Evolutionary conservation across 2,329 filamentous ascomycete genomes (phyloP).

Genomic region (Claviceps pazoutovae): DNA sequence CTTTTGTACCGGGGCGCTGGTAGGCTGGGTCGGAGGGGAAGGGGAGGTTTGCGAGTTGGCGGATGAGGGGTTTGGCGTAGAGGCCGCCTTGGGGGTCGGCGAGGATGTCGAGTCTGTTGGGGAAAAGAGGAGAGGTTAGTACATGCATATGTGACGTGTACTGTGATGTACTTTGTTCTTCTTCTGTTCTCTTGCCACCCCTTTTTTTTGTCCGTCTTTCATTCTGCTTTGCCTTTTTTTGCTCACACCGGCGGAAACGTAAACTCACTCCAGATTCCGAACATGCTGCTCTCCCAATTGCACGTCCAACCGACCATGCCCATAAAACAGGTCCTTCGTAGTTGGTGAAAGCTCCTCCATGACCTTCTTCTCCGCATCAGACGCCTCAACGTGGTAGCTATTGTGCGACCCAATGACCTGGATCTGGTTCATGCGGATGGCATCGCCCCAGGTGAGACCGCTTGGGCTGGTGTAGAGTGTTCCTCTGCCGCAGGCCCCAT

Average conservation of each 20-base stretch:
- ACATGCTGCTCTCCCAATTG: conserved; percentile 32
- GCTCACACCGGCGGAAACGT: background rate
- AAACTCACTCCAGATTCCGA: conserved; percentile 26
- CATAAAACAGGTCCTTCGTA: conserved; percentile 31
- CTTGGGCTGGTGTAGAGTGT: conserved; percentile 12
- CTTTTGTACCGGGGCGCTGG: conserved; percentile 29
- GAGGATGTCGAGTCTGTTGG: conserved; percentile 25
- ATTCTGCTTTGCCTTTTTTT: background rate
- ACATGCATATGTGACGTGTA: no score
- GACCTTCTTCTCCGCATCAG: conserved; percentile 23
- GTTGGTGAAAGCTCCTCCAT: conserved; percentile 24
- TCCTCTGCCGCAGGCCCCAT: background rate
- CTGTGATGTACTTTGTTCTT: no score
- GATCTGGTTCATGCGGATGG: conserved; percentile 35
- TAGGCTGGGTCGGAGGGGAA: conserved; percentile 24
- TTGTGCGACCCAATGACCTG: conserved; percentile 38
- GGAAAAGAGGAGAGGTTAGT: background rate
- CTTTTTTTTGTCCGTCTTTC: background rate
- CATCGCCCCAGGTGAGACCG: conserved; percentile 17
- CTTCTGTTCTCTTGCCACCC: background rate
- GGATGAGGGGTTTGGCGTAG: conserved; percentile 30
- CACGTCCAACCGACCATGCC: conserved; percentile 28
- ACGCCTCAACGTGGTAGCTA: conserved; percentile 34
- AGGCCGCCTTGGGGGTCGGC: conserved; percentile 33
- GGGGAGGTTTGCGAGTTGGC: conserved; percentile 23